Conservation (phyloP, 1,284 basidiomycete genomes). For the Leccinum solheimii region DNA sequence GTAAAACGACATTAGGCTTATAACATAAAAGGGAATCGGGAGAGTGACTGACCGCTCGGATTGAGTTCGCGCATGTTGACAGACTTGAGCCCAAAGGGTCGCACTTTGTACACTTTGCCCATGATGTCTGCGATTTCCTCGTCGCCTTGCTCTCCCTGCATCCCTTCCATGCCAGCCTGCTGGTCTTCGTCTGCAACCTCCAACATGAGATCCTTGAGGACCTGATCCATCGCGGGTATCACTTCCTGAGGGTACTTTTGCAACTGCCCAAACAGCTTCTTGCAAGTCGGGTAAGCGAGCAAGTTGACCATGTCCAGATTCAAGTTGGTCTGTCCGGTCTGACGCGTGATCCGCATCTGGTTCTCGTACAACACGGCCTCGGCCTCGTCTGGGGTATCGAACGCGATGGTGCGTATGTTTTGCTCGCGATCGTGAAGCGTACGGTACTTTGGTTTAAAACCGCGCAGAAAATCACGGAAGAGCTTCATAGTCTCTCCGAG, state of each 20-base stretch:
- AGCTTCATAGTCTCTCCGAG: conserved; percentile 88
- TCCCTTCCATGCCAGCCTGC: conserved; percentile 62
- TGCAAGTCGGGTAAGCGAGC: conserved; percentile 83
- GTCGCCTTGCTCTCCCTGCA: conserved; percentile 71
- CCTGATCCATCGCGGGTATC: conserved; percentile 95
- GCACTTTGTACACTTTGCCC: conserved; percentile 83
- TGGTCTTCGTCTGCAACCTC: conserved; percentile 80
- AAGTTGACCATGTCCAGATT: conserved; percentile 92
- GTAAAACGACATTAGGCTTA: conserved; percentile 2
- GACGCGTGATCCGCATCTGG: conserved; percentile 85
- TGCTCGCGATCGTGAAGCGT: conserved; percentile 71
- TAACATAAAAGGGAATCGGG: neutral
- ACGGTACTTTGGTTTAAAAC: conserved; percentile 95
- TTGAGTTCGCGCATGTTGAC: conserved; percentile 93
- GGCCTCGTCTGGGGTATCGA: conserved; percentile 65
- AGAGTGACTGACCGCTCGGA: conserved; percentile 65
- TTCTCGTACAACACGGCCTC: conserved; percentile 76
- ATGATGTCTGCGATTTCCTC: conserved; percentile 81
- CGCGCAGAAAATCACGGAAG: conserved; percentile 86
- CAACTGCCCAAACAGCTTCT: conserved; percentile 79
- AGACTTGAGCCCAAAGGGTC: conserved; percentile 82
- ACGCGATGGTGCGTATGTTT: conserved; percentile 51
- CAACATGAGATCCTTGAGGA: conserved; percentile 88
- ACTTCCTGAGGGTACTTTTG: conserved; percentile 96
- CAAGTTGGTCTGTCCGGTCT: conserved; percentile 88